Conservation (phyloP, 495 filamentous ascomycete species). For the Parmelia sp. region DNA sequence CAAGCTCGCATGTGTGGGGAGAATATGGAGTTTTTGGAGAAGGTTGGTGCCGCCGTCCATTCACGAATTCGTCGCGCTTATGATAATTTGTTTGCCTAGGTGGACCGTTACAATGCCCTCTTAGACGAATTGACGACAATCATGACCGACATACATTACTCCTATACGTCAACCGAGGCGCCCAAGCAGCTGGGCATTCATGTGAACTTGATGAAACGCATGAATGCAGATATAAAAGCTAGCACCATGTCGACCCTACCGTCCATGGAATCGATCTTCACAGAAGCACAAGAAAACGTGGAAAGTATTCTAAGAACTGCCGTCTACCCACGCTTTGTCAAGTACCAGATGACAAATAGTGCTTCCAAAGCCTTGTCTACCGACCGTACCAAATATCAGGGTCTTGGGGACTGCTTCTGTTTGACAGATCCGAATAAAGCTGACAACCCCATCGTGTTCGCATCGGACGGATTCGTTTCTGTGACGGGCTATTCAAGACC, state of each 20-base stretch:
- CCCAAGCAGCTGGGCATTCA: conserved; percentile 38
- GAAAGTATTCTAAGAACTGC: conserved; percentile 38
- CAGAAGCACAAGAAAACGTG: conserved; percentile 37
- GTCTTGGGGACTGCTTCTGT: conserved; percentile 42
- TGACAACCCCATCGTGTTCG: conserved; percentile 47
- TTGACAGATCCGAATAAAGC: conserved; percentile 39
- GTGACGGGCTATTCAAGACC: conserved; percentile 43
- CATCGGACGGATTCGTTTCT: conserved; percentile 46
- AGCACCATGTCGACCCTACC: conserved; percentile 37
- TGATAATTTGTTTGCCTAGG: conserved; percentile 14
- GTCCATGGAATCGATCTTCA: conserved; percentile 40
- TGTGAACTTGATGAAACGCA: conserved; percentile 27
- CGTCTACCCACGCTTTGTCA: conserved; percentile 48
- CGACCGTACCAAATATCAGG: conserved; percentile 33
- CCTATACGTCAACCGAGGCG: conserved; percentile 39
- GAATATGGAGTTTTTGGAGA: conserved; percentile 45
- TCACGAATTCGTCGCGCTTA: neutral
- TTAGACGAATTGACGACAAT: conserved; percentile 36
- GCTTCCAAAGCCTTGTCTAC: conserved; percentile 35
- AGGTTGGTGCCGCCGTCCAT: conserved; percentile 29
- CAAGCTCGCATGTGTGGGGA: conserved; percentile 37
- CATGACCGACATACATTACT: conserved; percentile 41
- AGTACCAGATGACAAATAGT: conserved; percentile 38
- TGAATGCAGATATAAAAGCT: conserved; percentile 39
- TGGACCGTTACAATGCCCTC: conserved; percentile 34